Evolutionary conservation across 306 rosid species (phyloP).

Genomic region (Trifolium repens): DNA sequence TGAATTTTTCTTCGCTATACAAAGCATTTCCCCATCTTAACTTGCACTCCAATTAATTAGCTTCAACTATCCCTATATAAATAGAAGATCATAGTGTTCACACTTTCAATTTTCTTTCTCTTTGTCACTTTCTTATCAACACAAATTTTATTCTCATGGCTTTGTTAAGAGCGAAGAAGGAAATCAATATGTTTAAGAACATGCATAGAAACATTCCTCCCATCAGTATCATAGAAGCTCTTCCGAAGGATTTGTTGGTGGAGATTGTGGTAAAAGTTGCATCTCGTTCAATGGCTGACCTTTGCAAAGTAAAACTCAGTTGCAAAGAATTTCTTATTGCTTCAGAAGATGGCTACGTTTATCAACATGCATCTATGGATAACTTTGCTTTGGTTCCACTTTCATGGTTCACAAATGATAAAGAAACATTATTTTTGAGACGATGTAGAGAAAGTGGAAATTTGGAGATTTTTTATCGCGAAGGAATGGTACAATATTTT

Average conservation of each 20-base stretch:
- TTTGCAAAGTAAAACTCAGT: conserved; percentile 31
- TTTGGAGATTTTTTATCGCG: conserved; percentile 42
- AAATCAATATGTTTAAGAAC: neutral
- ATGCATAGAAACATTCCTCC: neutral
- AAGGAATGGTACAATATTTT: conserved; percentile 51
- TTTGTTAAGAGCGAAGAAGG: conserved; percentile 12
- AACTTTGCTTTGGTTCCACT: conserved; percentile 35
- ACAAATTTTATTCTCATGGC: conserved; percentile 2
- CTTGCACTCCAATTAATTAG: too few relatives aligned
- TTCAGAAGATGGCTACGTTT: conserved; percentile 38
- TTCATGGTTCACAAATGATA: conserved; percentile 31
- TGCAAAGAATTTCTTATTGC: conserved; percentile 43
- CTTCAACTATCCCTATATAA: too few relatives aligned
- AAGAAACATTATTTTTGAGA: conserved; percentile 22
- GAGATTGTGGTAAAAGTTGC: conserved; percentile 51
- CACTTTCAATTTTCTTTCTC: too few relatives aligned
- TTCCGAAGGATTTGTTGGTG: conserved; percentile 46
- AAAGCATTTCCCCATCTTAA: too few relatives aligned
- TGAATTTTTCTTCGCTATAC: too few relatives aligned
- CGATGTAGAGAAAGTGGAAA: conserved; percentile 46
- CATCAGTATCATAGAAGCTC: neutral
- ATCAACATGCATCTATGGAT: conserved; percentile 40
- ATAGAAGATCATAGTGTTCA: too few relatives aligned
- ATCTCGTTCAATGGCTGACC: conserved; percentile 39
- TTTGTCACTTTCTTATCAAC: too few relatives aligned